Evolutionary conservation across 257 asterid genomes (phyloP).

Genomic region (Solanum rostratum): DNA sequence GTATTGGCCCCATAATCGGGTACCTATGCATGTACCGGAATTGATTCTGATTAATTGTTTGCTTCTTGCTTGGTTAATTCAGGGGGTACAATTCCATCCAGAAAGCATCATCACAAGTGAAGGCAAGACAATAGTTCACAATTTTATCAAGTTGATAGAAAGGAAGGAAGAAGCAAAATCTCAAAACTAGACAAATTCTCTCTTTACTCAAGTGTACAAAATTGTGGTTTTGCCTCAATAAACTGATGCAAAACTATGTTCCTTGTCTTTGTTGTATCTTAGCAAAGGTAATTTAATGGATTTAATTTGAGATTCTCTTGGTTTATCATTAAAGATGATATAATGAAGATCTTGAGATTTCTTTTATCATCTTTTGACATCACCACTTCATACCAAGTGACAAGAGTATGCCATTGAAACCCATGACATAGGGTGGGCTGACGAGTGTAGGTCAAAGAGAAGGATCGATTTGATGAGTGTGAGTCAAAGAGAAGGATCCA

Average conservation of each 20-base stretch:
- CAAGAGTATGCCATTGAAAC: background rate
- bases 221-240: background rate
- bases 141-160: conserved; percentile 60
- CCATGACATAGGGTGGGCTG: too few species aligned
- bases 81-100: conserved; percentile 96
- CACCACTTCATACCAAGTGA: background rate
- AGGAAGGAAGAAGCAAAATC: conserved; percentile 47
- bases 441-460: too few species aligned
- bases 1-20: too few species aligned
- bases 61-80: conserved; percentile 9
- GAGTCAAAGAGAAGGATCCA: too few species aligned
- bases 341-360: background rate
- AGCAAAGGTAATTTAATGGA: background rate
- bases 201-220: background rate
- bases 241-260: background rate
- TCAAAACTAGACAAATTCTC: conserved; percentile 5
- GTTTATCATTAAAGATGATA: background rate
- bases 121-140: conserved; percentile 62
- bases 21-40: background rate
- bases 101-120: conserved; percentile 74
- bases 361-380: background rate
- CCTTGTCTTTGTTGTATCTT: background rate
- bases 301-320: background rate
- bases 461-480: too few species aligned
- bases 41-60: background rate